Percentiles rank a stretch among this genome's conserved stretches.
These are phyloP conservation scores for Diaporthe australafricana DNA, from an alignment of 2,329 filamentous ascomycete genomes.

Conservation along the genomic window DNA sequence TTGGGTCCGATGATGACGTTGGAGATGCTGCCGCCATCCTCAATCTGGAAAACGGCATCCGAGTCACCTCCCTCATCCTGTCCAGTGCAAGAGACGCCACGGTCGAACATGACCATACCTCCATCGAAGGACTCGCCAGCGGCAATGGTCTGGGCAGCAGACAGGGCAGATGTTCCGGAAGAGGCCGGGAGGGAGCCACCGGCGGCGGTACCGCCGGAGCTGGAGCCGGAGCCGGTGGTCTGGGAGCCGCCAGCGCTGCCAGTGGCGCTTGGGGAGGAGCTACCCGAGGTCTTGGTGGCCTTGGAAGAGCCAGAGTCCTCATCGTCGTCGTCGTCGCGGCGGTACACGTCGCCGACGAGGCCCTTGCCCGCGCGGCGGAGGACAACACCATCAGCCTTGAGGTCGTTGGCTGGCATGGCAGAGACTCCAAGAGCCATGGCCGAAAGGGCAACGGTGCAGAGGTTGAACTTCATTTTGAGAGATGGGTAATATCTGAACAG, in stretches of 20 bases:
- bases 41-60: constrained; percentile 62
- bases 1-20: constrained; percentile 64
- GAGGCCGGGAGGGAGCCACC: constrained; percentile 32
- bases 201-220: background rate
- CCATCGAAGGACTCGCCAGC: constrained; percentile 41
- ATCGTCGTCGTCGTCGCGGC: constrained; percentile 5
- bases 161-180: constrained; percentile 30
- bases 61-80: constrained; percentile 42
- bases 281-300: constrained; percentile 15
- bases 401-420: constrained; percentile 20
- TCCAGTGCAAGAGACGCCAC: constrained; percentile 36
- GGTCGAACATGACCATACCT: constrained; percentile 48
- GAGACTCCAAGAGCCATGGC: constrained; percentile 26
- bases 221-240: background rate
- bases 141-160: constrained; percentile 35
- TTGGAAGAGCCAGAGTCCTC: background rate
- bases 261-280: background rate
- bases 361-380: constrained; percentile 20
- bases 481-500: background rate
- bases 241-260: constrained; percentile 11
- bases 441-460: constrained; percentile 24
- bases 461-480: constrained; percentile 31
- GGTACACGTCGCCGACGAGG: constrained; percentile 21
- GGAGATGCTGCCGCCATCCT: constrained; percentile 60
- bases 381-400: background rate